phyloP scores from a whole-genome alignment of 1,139 yeast species.

The Hyphopichia fennica region DNA sequence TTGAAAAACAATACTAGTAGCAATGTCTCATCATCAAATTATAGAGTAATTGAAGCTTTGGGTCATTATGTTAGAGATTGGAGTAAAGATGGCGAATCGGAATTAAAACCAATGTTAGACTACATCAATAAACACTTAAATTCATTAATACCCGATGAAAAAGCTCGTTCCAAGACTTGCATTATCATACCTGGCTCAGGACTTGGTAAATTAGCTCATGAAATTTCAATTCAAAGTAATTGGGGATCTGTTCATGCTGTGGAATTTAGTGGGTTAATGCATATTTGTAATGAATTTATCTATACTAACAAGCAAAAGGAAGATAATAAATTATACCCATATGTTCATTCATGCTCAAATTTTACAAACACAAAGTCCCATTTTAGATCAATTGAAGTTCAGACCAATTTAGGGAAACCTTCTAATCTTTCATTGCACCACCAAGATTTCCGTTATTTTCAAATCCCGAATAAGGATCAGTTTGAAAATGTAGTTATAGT shows the following conservation, averaged over 20 bases:
- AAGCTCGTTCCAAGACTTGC: constrained; percentile 34
- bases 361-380: constrained; percentile 55
- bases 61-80: constrained; percentile 80
- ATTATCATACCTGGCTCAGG: constrained; percentile 81
- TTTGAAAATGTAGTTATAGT: constrained; percentile 59
- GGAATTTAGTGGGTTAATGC: constrained; percentile 75
- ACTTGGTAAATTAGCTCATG: constrained; percentile 69
- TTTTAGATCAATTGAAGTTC: constrained; percentile 44
- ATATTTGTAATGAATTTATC: constrained; percentile 57
- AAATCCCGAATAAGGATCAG: constrained; percentile 19
- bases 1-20: constrained; percentile 16
- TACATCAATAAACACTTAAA: constrained; percentile 43
- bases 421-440: constrained; percentile 48
- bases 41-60: constrained; percentile 65
- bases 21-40: constrained; percentile 38
- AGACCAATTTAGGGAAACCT: constrained; percentile 36
- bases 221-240: constrained; percentile 40
- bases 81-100: constrained; percentile 45
- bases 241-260: constrained; percentile 60
- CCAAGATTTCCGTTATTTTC: constrained; percentile 66
- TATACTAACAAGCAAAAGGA: constrained; percentile 21
- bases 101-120: constrained; percentile 51
- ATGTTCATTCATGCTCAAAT: constrained; percentile 72
- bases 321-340: constrained; percentile 51
- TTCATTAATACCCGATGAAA: constrained; percentile 20